phyloP scores from a whole-genome alignment of 441 rosid species.

The Gossypium schwendimanii region DNA sequence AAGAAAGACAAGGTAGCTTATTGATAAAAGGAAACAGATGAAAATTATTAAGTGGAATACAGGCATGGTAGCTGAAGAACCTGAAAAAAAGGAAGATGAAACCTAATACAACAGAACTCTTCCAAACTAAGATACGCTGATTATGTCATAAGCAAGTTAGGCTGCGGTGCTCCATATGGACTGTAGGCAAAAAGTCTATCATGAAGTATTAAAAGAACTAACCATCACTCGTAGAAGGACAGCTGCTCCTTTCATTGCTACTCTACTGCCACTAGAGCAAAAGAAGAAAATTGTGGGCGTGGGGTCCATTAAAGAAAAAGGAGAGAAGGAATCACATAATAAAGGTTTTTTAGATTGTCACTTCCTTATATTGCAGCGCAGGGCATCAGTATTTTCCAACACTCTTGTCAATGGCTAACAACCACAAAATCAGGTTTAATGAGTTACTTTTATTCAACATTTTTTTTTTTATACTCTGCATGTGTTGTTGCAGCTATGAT shows the following conservation, averaged over 20 bases:
- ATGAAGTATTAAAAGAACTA: neutral
- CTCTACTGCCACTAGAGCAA: conserved; percentile 9
- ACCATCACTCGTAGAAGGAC: neutral
- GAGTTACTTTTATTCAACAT: conserved; percentile 14
- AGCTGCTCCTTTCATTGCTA: conserved; percentile 15
- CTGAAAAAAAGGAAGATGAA: conserved; percentile 10
- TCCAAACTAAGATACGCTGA: conserved; percentile 24
- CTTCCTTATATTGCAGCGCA: neutral
- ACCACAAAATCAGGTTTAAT: neutral
- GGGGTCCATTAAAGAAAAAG: conserved; percentile 21
- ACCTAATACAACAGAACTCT: conserved; percentile 16
- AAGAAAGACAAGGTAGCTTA: conserved; percentile 16
- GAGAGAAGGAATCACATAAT: neutral
- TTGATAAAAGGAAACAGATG: conserved; percentile 26
- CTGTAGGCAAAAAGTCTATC: conserved; percentile 8
- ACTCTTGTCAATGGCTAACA: neutral
- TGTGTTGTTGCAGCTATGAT: conserved; percentile 6
- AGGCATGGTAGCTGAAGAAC: conserved; percentile 28
- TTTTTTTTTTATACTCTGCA: neutral
- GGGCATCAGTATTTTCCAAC: conserved; percentile 16
- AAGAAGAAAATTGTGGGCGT: neutral
- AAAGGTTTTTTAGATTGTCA: neutral
- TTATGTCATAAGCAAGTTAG: conserved; percentile 19
- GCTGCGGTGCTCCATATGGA: conserved; percentile 26
- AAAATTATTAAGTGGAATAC: conserved; percentile 23